Base-by-base conservation (phyloP, 116 monocot species). In the Zostera marina region DNA sequence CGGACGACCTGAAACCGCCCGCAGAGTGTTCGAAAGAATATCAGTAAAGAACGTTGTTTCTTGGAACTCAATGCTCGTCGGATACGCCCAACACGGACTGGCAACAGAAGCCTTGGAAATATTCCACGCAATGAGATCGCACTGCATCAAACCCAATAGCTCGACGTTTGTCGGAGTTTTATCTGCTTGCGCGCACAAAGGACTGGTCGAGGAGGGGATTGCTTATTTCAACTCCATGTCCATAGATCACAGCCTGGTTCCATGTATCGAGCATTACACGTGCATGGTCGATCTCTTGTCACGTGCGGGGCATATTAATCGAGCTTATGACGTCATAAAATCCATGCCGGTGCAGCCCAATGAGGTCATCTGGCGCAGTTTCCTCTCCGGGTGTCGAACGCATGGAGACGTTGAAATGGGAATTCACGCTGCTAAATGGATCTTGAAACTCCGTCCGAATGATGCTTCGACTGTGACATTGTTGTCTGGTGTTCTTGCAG, bases 11-110 rank as follows among this genome's bases (percentile, higher is more conserved):
- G 41, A 42, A 19, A 16, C 20, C 22, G 60, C 45, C 23, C 23
- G 2, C 44, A 60, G 8, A 25, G 20, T 60, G 13, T 60, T 60
- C 1, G 25, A 44, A 9, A 43, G 43, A 11, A 22, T 60, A 4
- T 22, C 42, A 2, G 21, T 32, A 10, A 60, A 44, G 60, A 60
- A 60, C 22, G 22, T 61, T 6, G 60, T 72, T 1, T 65, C 61
- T 41, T 72, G 72, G 72, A 72, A 72, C 16, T 61, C 44, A 1
- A 61, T 72, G 47, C 40, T 72, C 61, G 39, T 66, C 55, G 66
- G 66, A 32, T 72, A 72, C 61, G 60, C 60, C 45, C 60, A 60
- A 16, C 60, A 60, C 24, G 60, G 60, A 16, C 23, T 60, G 17
- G 60, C 17, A 10, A 44, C 42, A 22, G 60, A 60, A 32, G 45